Evolutionary conservation across 192 early-diverging fungal genomes (phyloP).

Genomic region (Linnemannia exigua): DNA sequence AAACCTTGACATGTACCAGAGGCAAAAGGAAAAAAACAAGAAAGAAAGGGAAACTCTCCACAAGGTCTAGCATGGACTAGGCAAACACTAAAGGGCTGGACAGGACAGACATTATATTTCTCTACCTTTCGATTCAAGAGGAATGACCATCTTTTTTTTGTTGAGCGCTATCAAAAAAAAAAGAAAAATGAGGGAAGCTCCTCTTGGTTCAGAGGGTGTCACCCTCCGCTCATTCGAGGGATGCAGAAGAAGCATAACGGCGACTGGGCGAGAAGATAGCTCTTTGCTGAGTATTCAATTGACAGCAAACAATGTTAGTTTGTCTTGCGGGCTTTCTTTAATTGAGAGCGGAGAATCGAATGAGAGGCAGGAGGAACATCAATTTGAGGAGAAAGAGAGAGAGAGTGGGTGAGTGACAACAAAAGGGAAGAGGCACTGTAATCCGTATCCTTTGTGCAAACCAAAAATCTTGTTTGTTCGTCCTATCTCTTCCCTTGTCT

Average conservation of each 20-base stretch:
- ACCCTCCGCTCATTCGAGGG: background rate
- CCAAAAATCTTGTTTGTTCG: background rate
- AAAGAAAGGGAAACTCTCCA: background rate
- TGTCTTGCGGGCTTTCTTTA: slow-evolving; percentile 10
- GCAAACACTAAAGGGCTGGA: background rate
- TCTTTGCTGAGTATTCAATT: background rate
- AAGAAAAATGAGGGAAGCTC: background rate
- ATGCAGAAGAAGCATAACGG: slow-evolving; percentile 38
- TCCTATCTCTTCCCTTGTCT: background rate
- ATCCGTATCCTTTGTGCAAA: background rate
- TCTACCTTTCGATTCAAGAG: background rate
- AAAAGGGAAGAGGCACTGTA: background rate
- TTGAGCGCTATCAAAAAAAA: background rate
- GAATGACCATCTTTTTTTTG: background rate
- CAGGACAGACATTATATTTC: background rate
- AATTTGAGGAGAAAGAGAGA: background rate
- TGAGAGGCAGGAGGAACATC: background rate
- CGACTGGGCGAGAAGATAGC: slow-evolving; percentile 21
- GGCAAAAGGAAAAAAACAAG: background rate
- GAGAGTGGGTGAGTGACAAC: no score
- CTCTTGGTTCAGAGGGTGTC: background rate
- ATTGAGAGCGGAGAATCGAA: slow-evolving; percentile 18
- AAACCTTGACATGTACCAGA: background rate
- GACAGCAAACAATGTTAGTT: background rate
- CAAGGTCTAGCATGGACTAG: background rate